A percentile compares a stretch with the other conserved stretches of the same genome.
Evolutionary conservation across 176 grass and related monocot genomes (phyloP).

Genomic region (Thalia dealbata): DNA sequence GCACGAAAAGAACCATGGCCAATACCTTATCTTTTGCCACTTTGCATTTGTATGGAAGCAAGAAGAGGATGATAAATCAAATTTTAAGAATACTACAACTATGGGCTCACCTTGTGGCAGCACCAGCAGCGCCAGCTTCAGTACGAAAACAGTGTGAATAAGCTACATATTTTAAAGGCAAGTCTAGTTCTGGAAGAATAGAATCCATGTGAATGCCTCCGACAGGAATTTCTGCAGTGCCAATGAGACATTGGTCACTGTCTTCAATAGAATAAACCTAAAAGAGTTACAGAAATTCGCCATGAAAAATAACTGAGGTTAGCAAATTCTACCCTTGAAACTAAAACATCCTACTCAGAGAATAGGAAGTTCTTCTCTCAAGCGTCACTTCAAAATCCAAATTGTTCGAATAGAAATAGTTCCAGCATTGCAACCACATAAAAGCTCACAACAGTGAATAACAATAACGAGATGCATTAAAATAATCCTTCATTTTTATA

Average conservation of each 20-base stretch:
- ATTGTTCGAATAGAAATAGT: too few species aligned
- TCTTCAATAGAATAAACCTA: slow-evolving; percentile 91
- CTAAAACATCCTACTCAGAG: too few species aligned
- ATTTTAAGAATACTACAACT: background rate
- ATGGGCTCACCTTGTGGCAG: slow-evolving; percentile 51
- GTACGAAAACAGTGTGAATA: slow-evolving; percentile 97
- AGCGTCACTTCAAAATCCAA: background rate
- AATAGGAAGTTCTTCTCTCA: background rate
- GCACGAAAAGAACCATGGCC: too few species aligned
- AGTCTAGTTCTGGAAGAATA: slow-evolving; percentile 52
- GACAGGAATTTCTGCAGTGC: slow-evolving; percentile 93
- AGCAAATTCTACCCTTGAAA: background rate
- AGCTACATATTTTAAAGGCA: slow-evolving; percentile 94
- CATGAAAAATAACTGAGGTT: background rate
- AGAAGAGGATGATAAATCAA: too few species aligned
- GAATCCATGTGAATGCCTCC: slow-evolving; percentile 98
- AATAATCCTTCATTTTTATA: background rate
- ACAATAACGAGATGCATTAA: background rate
- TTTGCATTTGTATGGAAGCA: too few species aligned
- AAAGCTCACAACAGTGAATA: background rate
- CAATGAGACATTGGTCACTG: slow-evolving; percentile 93
- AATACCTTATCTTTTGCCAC: too few species aligned
- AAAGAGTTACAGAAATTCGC: background rate
- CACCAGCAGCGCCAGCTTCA: slow-evolving; percentile 80
- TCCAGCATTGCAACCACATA: too few species aligned